A percentile compares a stretch with the other conserved stretches of the same genome.
Conservation (phyloP, 106 monocot genomes). For the Apostasia ramifera region DNA sequence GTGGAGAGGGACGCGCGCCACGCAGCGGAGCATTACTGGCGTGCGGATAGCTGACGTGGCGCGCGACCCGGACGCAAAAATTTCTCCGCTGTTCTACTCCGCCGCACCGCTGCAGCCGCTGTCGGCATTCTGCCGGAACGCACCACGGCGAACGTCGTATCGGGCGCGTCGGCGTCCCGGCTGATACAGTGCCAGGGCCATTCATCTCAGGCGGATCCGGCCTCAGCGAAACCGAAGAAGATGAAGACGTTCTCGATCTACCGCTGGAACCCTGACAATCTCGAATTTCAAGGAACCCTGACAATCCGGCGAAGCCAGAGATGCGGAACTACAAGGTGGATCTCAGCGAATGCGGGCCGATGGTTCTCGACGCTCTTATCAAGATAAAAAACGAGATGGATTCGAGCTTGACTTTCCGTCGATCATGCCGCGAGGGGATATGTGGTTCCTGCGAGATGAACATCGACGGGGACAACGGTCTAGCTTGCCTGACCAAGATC, state of each 20-base stretch:
- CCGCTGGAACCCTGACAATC: constrained; percentile 77
- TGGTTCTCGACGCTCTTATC: constrained; percentile 89
- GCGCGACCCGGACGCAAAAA: no score
- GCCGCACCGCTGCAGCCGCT: not conserved
- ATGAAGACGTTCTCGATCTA: constrained; percentile 86
- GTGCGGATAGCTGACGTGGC: no score
- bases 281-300: no score
- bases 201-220: constrained; percentile 24
- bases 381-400: constrained; percentile 97
- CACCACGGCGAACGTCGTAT: not conserved
- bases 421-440: constrained; percentile 74
- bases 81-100: constrained; percentile 7
- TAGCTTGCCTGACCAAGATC: constrained; percentile 86
- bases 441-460: constrained; percentile 94
- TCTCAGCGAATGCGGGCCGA: constrained; percentile 76
- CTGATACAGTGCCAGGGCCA: constrained; percentile 33
- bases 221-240: constrained; percentile 3
- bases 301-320: constrained; percentile 45
- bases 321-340: constrained; percentile 71
- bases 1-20: no score
- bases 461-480: constrained; percentile 86
- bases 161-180: constrained; percentile 5
- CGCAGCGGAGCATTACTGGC: no score
- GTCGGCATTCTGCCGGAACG: not conserved
- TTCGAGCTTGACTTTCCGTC: constrained; percentile 65